These are phyloP conservation scores for Inga laurina DNA, from an alignment of 306 rosid species.

Conservation along the genomic window DNA sequence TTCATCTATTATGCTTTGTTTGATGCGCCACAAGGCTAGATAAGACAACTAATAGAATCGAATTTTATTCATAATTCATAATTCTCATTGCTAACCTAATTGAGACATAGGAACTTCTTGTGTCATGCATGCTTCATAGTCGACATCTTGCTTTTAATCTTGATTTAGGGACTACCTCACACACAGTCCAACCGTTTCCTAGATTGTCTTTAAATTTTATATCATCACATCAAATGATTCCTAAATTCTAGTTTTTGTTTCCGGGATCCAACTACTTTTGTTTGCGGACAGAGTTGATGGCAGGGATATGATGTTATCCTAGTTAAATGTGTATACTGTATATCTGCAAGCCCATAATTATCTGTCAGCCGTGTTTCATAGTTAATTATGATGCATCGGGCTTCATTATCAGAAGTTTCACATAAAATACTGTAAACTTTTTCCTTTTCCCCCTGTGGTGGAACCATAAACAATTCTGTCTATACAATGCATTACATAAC, in stretches of 20 bases:
- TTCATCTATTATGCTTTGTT: background rate
- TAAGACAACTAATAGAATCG: background rate
- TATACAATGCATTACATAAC: background rate
- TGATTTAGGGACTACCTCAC: background rate
- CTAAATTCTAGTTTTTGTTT: background rate
- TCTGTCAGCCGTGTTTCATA: background rate
- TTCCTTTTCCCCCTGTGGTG: background rate
- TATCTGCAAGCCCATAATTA: background rate
- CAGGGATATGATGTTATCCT: background rate
- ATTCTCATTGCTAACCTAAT: slow-evolving; percentile 13
- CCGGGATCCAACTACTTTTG: background rate
- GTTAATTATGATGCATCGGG: background rate
- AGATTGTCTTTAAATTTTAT: background rate
- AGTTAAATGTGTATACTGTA: background rate
- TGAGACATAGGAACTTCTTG: slow-evolving; percentile 7
- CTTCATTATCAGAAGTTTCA: background rate
- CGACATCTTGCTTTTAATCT: slow-evolving; percentile 9
- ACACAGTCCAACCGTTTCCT: background rate
- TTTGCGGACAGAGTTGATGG: background rate
- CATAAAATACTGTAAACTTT: slow-evolving; percentile 1
- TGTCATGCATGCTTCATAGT: background rate
- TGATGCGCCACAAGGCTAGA: background rate
- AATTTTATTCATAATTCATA: background rate
- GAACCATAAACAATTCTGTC: background rate
- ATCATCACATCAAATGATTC: background rate